These are phyloP conservation scores for Fagus sylvatica DNA, from an alignment of 306 rosid genomes.

Conservation along the genomic window DNA sequence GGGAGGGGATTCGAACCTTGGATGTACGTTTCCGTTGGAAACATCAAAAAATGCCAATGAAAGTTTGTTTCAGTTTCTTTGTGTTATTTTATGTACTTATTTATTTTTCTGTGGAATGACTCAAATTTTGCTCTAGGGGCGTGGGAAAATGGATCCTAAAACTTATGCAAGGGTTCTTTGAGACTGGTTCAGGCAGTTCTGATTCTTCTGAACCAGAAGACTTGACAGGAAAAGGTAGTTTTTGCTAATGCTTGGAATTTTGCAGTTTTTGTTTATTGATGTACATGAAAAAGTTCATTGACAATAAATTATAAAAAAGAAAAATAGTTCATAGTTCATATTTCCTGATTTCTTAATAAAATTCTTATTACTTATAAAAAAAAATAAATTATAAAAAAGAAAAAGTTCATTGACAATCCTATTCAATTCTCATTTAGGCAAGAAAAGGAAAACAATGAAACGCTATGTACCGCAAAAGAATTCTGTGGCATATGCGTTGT, in stretches of 20 bases:
- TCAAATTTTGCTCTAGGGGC: slow-evolving; percentile 54
- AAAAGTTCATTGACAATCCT: not conserved
- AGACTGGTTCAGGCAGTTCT: slow-evolving; percentile 34
- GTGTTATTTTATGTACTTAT: not conserved
- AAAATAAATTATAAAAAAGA: too few relatives aligned
- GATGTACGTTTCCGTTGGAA: too few relatives aligned
- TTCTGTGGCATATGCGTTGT: slow-evolving; percentile 82
- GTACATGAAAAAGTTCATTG: not conserved
- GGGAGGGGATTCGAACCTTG: too few relatives aligned
- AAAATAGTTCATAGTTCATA: too few relatives aligned
- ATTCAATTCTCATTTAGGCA: slow-evolving; percentile 45
- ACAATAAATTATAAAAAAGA: too few relatives aligned
- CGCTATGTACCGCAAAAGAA: slow-evolving; percentile 78
- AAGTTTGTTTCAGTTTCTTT: not conserved
- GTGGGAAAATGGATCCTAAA: slow-evolving; percentile 90
- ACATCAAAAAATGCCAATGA: not conserved
- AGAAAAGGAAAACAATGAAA: slow-evolving; percentile 48
- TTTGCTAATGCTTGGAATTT: slow-evolving; percentile 5
- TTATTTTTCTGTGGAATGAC: slow-evolving; percentile 1
- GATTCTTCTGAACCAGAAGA: slow-evolving; percentile 52
- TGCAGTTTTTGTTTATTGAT: not conserved
- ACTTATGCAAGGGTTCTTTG: slow-evolving; percentile 81
- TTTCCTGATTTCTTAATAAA: too few relatives aligned
- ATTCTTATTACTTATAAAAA: too few relatives aligned
- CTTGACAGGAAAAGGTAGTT: slow-evolving; percentile 48